A percentile compares a stretch with the other conserved stretches of the same genome.
phyloP scores from a whole-genome alignment of 2,329 filamentous ascomycete genomes.

The Orbilia javanica region DNA sequence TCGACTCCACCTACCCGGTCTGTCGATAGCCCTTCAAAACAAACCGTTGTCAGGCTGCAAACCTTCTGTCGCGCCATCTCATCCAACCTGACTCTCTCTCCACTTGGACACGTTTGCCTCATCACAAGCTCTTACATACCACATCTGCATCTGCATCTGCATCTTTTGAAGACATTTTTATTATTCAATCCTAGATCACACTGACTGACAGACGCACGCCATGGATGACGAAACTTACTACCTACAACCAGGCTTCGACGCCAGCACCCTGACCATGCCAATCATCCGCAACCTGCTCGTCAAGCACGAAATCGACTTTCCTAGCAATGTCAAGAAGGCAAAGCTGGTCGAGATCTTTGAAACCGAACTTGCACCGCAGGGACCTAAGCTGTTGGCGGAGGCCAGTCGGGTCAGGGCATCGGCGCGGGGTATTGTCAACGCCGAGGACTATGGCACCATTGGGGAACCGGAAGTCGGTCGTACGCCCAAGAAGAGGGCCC shows the following conservation, averaged over 20 bases:
- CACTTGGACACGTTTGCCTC: not conserved
- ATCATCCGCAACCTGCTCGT: constrained; percentile 91
- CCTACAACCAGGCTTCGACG: constrained; percentile 87
- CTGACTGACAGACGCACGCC: not conserved
- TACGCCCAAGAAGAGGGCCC: constrained; percentile 64
- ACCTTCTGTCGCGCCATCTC: constrained; percentile 25
- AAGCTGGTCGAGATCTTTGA: constrained; percentile 88
- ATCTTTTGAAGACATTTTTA: not conserved
- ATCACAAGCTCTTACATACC: not conserved
- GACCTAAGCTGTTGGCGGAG: constrained; percentile 79
- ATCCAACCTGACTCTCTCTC: not conserved
- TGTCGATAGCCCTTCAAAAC: constrained; percentile 38
- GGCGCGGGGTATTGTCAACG: constrained; percentile 83
- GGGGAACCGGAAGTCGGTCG: constrained; percentile 56
- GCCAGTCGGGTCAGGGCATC: constrained; percentile 85
- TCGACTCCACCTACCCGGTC: constrained; percentile 19
- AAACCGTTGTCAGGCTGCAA: constrained; percentile 45
- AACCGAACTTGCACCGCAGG: constrained; percentile 81
- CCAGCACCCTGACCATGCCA: constrained; percentile 84
- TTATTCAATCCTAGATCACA: too few relatives aligned
- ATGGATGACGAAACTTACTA: constrained; percentile 72
- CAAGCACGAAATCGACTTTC: constrained; percentile 85
- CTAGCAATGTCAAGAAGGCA: constrained; percentile 85
- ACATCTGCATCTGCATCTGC: not conserved
- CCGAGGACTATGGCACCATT: constrained; percentile 66